phyloP scores from a whole-genome alignment of 73 alveolate genomes.

The Tetrahymena elliotti region DNA sequence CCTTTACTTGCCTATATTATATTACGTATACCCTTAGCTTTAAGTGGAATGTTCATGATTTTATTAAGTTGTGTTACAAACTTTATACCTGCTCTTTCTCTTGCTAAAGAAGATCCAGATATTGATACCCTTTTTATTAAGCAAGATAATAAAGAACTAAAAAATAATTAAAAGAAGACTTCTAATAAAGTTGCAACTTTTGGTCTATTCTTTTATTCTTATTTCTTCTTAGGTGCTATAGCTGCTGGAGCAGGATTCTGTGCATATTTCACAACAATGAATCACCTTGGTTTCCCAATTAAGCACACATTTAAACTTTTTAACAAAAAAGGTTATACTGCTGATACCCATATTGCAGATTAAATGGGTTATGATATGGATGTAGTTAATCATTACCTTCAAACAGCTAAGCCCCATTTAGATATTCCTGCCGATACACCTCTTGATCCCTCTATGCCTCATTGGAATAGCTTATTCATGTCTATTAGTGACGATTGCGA shows the following conservation, averaged over 20 bases:
- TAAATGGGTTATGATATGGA: not conserved
- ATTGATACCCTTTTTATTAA: not conserved
- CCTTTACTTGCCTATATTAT: not conserved
- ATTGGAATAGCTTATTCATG: not conserved
- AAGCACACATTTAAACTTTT: not conserved
- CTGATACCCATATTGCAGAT: not conserved
- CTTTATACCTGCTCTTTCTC: not conserved
- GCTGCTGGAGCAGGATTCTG: not conserved
- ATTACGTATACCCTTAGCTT: not conserved
- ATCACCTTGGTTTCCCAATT: not conserved
- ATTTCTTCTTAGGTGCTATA: not conserved
- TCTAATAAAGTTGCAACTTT: not conserved
- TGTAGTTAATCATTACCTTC: not conserved
- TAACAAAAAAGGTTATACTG: not conserved
- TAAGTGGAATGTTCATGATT: not conserved
- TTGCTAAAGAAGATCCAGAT: not conserved
- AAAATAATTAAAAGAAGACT: not conserved
- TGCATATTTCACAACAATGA: not conserved
- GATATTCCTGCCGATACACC: not conserved
- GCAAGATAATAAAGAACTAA: not conserved
- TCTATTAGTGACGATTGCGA: not conserved
- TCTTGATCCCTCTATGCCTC: not conserved
- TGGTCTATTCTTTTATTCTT: not conserved
- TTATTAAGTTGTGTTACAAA: not conserved
- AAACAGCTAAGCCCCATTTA: not conserved